Conservation (phyloP, 148 eudicot species). For the Tetragonia tetragonoides region DNA sequence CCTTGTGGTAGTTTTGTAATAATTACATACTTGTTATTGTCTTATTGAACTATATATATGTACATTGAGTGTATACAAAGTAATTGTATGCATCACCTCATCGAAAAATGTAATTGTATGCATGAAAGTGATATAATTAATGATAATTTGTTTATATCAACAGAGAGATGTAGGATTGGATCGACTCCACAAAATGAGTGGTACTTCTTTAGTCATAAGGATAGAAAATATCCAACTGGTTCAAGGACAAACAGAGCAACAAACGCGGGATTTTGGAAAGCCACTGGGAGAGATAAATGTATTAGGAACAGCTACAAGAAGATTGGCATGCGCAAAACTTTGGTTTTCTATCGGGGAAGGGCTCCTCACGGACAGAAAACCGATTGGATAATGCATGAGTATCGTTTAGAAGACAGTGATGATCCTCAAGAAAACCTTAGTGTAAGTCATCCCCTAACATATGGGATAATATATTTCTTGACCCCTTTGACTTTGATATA, state of each 20-base stretch:
- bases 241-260: slow-evolving; percentile 93
- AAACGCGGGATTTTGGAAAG: slow-evolving; percentile 95
- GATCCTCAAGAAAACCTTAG: slow-evolving; percentile 43
- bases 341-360: slow-evolving; percentile 85
- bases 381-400: slow-evolving; percentile 98
- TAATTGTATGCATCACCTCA: too few species aligned
- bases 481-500: background rate
- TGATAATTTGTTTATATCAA: background rate
- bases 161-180: slow-evolving; percentile 87
- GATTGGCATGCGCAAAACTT: slow-evolving; percentile 94
- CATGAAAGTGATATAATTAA: too few species aligned
- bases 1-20: too few species aligned
- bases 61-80: too few species aligned
- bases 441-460: slow-evolving; percentile 21
- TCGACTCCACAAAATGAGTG: slow-evolving; percentile 90
- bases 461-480: background rate
- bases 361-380: slow-evolving; percentile 97
- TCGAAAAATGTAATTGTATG: too few species aligned
- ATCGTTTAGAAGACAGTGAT: slow-evolving; percentile 70
- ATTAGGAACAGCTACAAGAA: slow-evolving; percentile 73
- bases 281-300: slow-evolving; percentile 93
- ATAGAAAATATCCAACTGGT: slow-evolving; percentile 91
- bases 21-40: too few species aligned
- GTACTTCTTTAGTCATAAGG: slow-evolving; percentile 96
- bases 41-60: too few species aligned